Conservation (phyloP, 2,329 filamentous ascomycete species). For the Aaosphaeria pasadenensis region DNA sequence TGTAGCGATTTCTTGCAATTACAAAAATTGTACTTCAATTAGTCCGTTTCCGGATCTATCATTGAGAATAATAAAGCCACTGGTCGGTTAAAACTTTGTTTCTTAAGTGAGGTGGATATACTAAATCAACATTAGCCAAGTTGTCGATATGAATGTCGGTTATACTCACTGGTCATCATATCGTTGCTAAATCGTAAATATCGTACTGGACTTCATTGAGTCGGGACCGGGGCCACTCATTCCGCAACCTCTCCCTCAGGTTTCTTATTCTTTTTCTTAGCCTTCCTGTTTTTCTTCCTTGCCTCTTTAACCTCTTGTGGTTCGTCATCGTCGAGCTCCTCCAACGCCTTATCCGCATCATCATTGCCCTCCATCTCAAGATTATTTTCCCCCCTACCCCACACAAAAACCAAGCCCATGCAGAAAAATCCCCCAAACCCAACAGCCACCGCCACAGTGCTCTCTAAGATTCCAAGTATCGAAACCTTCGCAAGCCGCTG, state of each 20-base stretch:
- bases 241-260: not conserved
- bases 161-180: no score
- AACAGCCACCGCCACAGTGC: not conserved
- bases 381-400: slow-evolving; percentile 20
- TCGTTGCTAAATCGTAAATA: no score
- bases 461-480: slow-evolving; percentile 15
- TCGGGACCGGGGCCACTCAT: not conserved
- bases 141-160: no score
- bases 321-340: slow-evolving; percentile 14
- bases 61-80: no score
- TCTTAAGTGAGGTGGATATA: no score
- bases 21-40: no score
- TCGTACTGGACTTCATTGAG: no score
- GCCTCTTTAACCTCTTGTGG: slow-evolving; percentile 5
- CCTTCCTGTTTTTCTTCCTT: slow-evolving; percentile 5
- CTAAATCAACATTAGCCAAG: no score
- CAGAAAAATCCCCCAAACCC: slow-evolving; percentile 5
- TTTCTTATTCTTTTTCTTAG: slow-evolving; percentile 1
- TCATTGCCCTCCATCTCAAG: slow-evolving; percentile 28
- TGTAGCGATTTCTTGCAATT: no score
- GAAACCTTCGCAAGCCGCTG: slow-evolving; percentile 26
- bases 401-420: slow-evolving; percentile 14
- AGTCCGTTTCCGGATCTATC: no score
- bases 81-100: no score
- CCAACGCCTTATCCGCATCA: slow-evolving; percentile 26